Conservation (phyloP, 192 early-diverging fungal species). For the Lobosporangium transversale region DNA sequence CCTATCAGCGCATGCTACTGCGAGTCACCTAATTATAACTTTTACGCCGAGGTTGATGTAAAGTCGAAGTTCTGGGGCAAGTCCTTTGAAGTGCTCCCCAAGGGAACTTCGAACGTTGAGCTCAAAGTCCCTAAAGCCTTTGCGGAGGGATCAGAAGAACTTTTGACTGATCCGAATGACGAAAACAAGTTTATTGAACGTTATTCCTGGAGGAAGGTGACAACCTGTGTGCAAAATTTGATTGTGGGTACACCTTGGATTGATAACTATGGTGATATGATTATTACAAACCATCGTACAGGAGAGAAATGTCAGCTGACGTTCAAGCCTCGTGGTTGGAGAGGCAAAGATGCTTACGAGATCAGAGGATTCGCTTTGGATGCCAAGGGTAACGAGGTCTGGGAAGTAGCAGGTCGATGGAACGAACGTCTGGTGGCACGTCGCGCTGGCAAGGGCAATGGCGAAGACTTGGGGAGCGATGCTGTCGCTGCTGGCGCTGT, state of each 20-base stretch:
- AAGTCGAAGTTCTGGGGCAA: conserved; percentile 89
- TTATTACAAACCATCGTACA: conserved; percentile 84
- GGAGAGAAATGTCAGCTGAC: conserved; percentile 80
- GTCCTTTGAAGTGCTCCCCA: conserved; percentile 82
- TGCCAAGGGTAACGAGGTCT: conserved; percentile 57
- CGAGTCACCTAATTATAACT: conserved; percentile 82
- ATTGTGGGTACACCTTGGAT: conserved; percentile 88
- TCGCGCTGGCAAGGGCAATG: conserved; percentile 28
- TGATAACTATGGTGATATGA: conserved; percentile 87
- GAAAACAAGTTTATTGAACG: conserved; percentile 75
- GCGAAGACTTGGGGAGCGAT: conserved; percentile 59
- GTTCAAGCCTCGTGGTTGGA: conserved; percentile 81
- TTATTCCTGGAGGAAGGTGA: conserved; percentile 90
- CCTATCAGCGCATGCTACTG: conserved; percentile 90
- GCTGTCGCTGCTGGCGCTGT: conserved; percentile 49
- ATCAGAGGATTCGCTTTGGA: conserved; percentile 66
- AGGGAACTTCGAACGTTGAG: conserved; percentile 83
- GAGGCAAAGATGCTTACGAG: conserved; percentile 72
- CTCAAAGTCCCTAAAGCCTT: conserved; percentile 73
- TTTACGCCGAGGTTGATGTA: conserved; percentile 89
- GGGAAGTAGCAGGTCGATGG: conserved; percentile 78
- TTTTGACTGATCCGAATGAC: conserved; percentile 56
- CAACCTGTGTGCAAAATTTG: conserved; percentile 86
- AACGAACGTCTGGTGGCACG: conserved; percentile 71
- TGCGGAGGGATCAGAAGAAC: conserved; percentile 30